A percentile compares a stretch with the other conserved stretches of the same genome.
Conservation (phyloP, 257 asterid species). For the Penstemon eatonii region DNA sequence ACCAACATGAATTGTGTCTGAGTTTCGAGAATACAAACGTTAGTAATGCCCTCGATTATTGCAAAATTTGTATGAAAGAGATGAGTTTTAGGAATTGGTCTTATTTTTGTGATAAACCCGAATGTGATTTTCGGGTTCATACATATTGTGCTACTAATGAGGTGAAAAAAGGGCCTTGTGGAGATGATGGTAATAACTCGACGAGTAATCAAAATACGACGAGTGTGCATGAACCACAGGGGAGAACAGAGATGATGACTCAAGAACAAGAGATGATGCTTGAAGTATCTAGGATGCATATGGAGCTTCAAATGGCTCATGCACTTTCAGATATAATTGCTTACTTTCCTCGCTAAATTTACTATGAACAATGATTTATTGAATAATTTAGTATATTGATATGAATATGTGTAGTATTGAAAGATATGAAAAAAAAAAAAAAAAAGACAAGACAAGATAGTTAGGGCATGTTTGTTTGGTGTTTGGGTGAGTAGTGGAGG, state of each 20-base stretch:
- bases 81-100: conserved; percentile 47
- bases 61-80: conserved; percentile 47
- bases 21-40: conserved; percentile 10
- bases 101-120: conserved; percentile 39
- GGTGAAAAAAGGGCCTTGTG: conserved; percentile 55
- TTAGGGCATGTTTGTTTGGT: too few relatives aligned
- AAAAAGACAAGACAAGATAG: too few relatives aligned
- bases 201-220: background rate
- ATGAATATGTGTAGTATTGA: too few relatives aligned
- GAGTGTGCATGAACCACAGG: conserved; percentile 18
- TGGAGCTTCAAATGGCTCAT: conserved; percentile 36
- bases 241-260: background rate
- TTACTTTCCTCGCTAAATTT: background rate
- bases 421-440: too few relatives aligned
- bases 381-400: too few relatives aligned
- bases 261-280: conserved; percentile 15
- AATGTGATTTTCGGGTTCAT: conserved; percentile 53
- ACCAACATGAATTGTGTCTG: conserved; percentile 45
- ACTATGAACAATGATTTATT: too few relatives aligned
- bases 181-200: conserved; percentile 24
- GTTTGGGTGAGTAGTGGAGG: too few relatives aligned
- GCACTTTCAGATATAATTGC: conserved; percentile 21
- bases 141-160: conserved; percentile 58
- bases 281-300: conserved; percentile 18
- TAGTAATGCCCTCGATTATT: conserved; percentile 11